phyloP scores from a whole-genome alignment of 78 protist genomes.

The Dictyostelium citrinum region DNA sequence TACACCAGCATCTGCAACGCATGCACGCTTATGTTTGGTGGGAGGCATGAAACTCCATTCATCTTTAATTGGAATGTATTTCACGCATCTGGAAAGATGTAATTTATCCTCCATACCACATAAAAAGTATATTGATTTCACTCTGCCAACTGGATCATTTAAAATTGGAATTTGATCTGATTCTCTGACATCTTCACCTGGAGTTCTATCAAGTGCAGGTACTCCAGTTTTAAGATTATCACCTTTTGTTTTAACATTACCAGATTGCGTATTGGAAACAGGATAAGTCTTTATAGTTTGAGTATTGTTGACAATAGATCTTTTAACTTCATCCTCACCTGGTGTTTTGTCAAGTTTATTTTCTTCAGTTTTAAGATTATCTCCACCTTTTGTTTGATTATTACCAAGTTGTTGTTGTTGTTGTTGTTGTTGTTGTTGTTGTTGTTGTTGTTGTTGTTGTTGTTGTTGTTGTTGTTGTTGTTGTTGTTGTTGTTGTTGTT shows the following conservation, averaged over 20 bases:
- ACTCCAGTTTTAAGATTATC: not conserved
- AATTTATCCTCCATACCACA: conserved; percentile 33
- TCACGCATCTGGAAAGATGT: conserved; percentile 6
- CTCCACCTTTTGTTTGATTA: too few relatives aligned
- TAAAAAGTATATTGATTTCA: not conserved
- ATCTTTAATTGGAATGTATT: not conserved
- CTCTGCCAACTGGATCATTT: not conserved
- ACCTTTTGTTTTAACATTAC: not conserved
- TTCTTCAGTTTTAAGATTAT: too few relatives aligned
- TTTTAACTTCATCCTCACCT: too few relatives aligned
- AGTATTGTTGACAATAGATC: not conserved
- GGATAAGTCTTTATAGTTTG: too few relatives aligned
- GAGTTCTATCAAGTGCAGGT: not conserved
- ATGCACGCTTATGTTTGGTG: conserved; percentile 9
- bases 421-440: too few relatives aligned
- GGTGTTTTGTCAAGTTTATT: too few relatives aligned
- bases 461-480: too few relatives aligned
- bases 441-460: too few relatives aligned
- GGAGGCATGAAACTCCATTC: conserved; percentile 9
- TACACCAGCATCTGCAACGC: not conserved
- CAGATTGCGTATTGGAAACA: too few relatives aligned
- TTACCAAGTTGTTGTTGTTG: too few relatives aligned
- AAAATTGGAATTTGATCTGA: not conserved
- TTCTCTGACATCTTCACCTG: not conserved
- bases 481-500: too few relatives aligned